A percentile compares a stretch with the other conserved stretches of the same genome.
Conservation (phyloP, 257 asterid genomes). For the Mentha longifolia region DNA sequence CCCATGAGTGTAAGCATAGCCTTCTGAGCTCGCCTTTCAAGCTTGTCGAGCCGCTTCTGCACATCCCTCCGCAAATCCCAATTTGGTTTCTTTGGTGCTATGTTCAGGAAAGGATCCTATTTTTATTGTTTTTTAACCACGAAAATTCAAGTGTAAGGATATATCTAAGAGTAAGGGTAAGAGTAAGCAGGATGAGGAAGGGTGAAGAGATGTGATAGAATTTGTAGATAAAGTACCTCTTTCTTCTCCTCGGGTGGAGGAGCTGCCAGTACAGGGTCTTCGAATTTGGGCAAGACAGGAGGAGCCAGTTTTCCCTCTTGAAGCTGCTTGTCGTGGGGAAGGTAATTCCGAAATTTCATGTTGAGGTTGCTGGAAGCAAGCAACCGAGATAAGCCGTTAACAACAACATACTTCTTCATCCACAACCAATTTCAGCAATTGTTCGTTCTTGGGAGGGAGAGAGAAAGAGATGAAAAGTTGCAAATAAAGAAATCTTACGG, state of each 20-base stretch:
- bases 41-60: constrained; percentile 91
- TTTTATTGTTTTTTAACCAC: constrained; percentile 13
- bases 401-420: neutral
- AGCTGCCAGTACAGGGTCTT: constrained; percentile 71
- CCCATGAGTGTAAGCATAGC: constrained; percentile 76
- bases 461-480: neutral
- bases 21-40: constrained; percentile 89
- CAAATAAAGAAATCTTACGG: constrained; percentile 30
- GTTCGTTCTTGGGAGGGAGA: neutral
- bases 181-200: neutral
- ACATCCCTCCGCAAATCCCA: constrained; percentile 97
- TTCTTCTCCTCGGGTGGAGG: constrained; percentile 72
- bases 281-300: constrained; percentile 83
- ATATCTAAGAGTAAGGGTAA: neutral
- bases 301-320: constrained; percentile 95
- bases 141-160: neutral
- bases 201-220: neutral
- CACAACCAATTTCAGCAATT: constrained; percentile 7
- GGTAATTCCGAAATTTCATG: constrained; percentile 94
- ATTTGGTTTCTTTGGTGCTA: constrained; percentile 97
- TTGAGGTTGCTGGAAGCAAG: constrained; percentile 55
- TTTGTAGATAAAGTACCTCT: constrained; percentile 56
- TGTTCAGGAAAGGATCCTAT: constrained; percentile 91
- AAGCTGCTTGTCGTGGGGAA: constrained; percentile 94
- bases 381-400: neutral